Conservation (phyloP, 2,329 filamentous ascomycete genomes). For the Chaetomium sp. region DNA sequence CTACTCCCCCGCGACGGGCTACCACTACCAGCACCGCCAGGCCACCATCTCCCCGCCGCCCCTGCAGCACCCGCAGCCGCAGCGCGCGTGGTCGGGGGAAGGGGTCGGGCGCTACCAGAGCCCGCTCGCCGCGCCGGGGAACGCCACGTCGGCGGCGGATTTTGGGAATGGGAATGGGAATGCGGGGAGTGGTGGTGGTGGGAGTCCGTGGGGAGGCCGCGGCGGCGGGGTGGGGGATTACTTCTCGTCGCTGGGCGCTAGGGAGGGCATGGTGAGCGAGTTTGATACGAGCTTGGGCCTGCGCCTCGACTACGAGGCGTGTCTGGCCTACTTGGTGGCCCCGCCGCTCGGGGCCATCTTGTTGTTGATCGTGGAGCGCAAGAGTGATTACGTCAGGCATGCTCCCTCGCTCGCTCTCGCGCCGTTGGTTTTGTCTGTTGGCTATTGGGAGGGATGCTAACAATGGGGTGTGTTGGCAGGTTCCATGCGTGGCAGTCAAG, state of each 20-base stretch:
- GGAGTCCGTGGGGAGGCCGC: constrained; percentile 4
- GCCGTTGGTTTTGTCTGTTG: background rate
- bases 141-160: background rate
- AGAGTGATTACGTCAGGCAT: constrained; percentile 94
- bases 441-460: constrained; percentile 4
- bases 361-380: constrained; percentile 82
- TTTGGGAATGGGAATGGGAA: constrained; percentile 26
- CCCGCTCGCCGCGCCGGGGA: constrained; percentile 19
- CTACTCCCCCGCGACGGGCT: constrained; percentile 45
- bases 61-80: constrained; percentile 58
- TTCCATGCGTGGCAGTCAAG: constrained; percentile 97
- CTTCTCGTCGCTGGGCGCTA: constrained; percentile 48
- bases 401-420: constrained; percentile 33
- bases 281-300: constrained; percentile 91
- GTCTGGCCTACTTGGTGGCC: constrained; percentile 80
- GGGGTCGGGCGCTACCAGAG: constrained; percentile 43
- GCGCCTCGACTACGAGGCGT: constrained; percentile 86
- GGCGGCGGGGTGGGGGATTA: constrained; percentile 43
- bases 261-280: constrained; percentile 66
- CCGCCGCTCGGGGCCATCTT: constrained; percentile 86
- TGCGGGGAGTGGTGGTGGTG: constrained; percentile 25
- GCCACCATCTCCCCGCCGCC: constrained; percentile 48
- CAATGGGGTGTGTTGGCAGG: constrained; percentile 46
- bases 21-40: constrained; percentile 41
- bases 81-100: constrained; percentile 56